Base-by-base conservation (phyloP, 2,329 filamentous ascomycete genomes). In the Blumeria graminis region DNA sequence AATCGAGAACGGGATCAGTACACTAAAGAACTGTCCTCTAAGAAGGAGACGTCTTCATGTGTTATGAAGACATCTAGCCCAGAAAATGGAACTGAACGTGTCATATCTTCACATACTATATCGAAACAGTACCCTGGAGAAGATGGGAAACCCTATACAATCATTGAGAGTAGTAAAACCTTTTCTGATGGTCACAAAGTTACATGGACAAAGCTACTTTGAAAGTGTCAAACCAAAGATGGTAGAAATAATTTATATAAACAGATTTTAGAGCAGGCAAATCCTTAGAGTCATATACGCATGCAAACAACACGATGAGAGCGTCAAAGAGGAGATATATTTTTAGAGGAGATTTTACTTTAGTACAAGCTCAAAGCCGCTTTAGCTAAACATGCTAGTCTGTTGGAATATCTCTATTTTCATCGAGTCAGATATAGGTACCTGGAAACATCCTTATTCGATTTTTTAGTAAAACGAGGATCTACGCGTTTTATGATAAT, bases 71-170 rank as follows among this genome's bases (percentile, higher is more conserved):
- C 14, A 11, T 16, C 48, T 11, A 36, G 22, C 16, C 35, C 35
- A 38, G 10, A 36, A 14, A 55, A 56, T 35, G 55, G 56, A 18
- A n/a, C 55, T 22, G 60, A 62, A 22, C 57, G 58, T 54, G 60
- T 65, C 6, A 56, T 63, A 9, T 60, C 63, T 7, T 60, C 61
- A 10, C 60, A 55, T 45, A 65, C 64, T 1, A 62, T 60, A 11
- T 60, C 60, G 9, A 57, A 60, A n/a, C 61, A 60, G 16, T 56
- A 56, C n/a, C 58, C 53, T 3, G 55, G 62, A 54, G 59, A 62
- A 41, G 63, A 65, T 52, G 63, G 63, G 3, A 61, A 61, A 4
- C 60, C 64, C 1, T 59, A 63, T 52, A 65, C 62, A 9, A 60
- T 45, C 13, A 59, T 65, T 4, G 59, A 60, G 3, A 58, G 64